These are phyloP conservation scores for Fomitopsis palustris DNA, from an alignment of 1,284 basidiomycete species.

Conservation along the genomic window DNA sequence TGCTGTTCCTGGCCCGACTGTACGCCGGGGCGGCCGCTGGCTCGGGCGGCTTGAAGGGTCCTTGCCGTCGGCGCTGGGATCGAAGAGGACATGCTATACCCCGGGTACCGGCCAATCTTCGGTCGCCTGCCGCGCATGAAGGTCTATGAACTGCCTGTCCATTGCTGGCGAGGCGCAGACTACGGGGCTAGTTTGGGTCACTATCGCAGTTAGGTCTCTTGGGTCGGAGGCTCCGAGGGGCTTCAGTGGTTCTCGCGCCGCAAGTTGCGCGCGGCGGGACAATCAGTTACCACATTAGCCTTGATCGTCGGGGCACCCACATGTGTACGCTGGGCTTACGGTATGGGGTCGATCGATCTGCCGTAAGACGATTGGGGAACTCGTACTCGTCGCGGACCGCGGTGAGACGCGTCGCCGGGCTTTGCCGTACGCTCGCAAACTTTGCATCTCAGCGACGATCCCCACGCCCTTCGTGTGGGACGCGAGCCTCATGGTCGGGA, in stretches of 20 bases:
- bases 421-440: background rate
- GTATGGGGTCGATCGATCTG: conserved; percentile 3
- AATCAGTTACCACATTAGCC: background rate
- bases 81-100: background rate
- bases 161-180: background rate
- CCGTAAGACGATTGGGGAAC: background rate
- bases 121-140: background rate
- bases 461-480: background rate
- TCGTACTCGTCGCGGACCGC: background rate
- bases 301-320: background rate
- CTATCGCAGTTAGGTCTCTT: too few relatives aligned
- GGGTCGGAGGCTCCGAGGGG: background rate
- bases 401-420: background rate
- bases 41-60: background rate
- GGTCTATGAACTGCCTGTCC: too few relatives aligned
- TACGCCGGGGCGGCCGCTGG: background rate
- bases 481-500: background rate
- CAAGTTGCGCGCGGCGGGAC: background rate
- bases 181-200: background rate
- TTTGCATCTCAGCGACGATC: background rate
- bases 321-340: conserved; percentile 1
- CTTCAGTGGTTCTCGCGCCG: background rate
- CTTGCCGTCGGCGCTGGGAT: background rate
- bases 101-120: background rate
- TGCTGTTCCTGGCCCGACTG: background rate